Conservation (phyloP, 805 yeast species). For the Metschnikowia gelsemii region DNA sequence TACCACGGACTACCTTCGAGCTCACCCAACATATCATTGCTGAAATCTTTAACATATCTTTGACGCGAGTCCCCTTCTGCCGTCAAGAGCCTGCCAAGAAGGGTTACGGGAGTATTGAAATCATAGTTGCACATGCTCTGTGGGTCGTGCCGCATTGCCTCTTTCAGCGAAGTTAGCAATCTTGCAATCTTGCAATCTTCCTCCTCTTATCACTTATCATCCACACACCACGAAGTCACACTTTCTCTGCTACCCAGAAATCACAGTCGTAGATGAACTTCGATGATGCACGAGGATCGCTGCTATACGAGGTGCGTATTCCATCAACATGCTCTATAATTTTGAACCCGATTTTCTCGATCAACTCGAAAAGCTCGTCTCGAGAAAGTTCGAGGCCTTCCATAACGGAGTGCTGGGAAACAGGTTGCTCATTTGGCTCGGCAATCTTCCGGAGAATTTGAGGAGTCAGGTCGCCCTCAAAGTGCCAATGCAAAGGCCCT, state of each 20-base stretch:
- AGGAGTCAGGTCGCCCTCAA: constrained; percentile 47
- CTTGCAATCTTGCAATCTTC: too few relatives aligned
- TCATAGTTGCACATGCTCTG: too few relatives aligned
- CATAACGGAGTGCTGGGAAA: constrained; percentile 33
- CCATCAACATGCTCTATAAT: constrained; percentile 45
- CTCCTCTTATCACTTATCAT: too few relatives aligned
- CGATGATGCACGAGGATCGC: constrained; percentile 51
- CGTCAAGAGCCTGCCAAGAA: too few relatives aligned
- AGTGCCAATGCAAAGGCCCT: constrained; percentile 75
- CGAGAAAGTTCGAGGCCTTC: constrained; percentile 60
- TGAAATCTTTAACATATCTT: too few relatives aligned
- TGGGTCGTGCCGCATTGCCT: too few relatives aligned
- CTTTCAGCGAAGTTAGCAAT: too few relatives aligned
- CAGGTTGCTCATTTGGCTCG: constrained; percentile 21
- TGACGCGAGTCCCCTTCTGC: too few relatives aligned
- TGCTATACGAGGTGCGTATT: constrained; percentile 52
- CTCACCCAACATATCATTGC: too few relatives aligned
- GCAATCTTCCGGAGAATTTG: constrained; percentile 14
- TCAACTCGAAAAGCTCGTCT: constrained; percentile 52
- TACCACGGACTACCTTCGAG: too few relatives aligned
- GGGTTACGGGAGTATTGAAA: too few relatives aligned
- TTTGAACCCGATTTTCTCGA: constrained; percentile 50
- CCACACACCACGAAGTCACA: neutral
- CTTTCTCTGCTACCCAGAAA: constrained; percentile 51
- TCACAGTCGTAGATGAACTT: constrained; percentile 61